Evolutionary conservation across 2,329 filamentous ascomycete genomes (phyloP), one percentile per base, ranked within the genome.

Genomic region (Sodiomyces alkalinus): DNA sequence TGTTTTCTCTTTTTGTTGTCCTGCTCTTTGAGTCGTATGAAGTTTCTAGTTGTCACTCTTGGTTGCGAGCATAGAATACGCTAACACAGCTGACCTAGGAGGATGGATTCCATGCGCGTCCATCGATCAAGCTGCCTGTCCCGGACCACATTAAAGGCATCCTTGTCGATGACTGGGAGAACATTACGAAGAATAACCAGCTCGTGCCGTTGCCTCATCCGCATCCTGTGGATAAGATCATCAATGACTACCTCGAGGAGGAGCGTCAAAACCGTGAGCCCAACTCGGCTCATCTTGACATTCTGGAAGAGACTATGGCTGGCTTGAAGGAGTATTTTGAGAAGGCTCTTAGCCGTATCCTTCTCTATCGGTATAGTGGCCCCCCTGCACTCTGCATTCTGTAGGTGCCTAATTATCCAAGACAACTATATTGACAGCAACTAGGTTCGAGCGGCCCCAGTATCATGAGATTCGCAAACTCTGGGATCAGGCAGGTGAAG

Each of bases 121-220:
- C 87, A 13, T 82, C 83, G 12, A 78, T 98, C 44, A 81, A 83
- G 42, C 68, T 98, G 22, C 67, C 76, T 27, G 74, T 96, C 38
- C 85, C 90, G 1, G 90, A 96, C 47, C 73, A 80, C 39, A 65
- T 98, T 39, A 94, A 96, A 58, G 82, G 80, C 11, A 68, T 92
- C 37, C 71, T 98, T 3, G 90, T 98, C 14, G 90, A 98, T 48
- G 90, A 98, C 51, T 98, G 90, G 90, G 90, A 98, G 53, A 92
- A 94, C 43, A 75, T 98, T 36, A 98, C 90, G 32, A 96, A 94
- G 58, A 90, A 92, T 48, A 73, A 83, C 41, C 81, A 87, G 47
- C 73, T 96, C 4, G 82, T 94, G 18, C 76, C 81, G 2, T 62
- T 98, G 11, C 90, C 90, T 1, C 76, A 83, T 26, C 62, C 66